Base-by-base conservation (phyloP, 2,329 filamentous ascomycete genomes). In the Epicoccum nigrum region DNA sequence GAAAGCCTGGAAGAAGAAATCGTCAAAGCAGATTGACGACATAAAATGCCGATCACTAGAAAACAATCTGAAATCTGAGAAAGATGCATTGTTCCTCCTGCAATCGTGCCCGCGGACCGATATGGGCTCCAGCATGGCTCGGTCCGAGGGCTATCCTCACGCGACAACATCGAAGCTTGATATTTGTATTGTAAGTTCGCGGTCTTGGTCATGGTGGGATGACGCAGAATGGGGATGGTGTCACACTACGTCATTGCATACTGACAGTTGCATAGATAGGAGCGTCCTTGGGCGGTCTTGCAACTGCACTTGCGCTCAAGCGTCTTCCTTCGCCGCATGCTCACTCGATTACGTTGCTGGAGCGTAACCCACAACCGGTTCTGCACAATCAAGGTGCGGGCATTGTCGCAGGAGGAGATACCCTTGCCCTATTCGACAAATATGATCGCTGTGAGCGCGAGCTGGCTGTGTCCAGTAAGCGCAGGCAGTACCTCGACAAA, bases 311-410 rank as follows among this genome's bases (percentile, higher is more conserved):
- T 28, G 63, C 67, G 16, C 62, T 72, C 21, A 65, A 60, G 41
- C 57, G 57, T 15, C 62, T 67, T 23, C 57, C 65, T 39, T 30
- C 57, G 38, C 45, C 62, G 46, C 62, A 62, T 37, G 51, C 55
- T 43, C 62, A 64, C 32, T 56, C 40, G 31, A 62, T 70, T 37
- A 69, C 65, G 1, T 59, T 72, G 16, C 63, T 71, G 44, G 67
- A 72, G 51, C 66, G 66, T 28, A 69, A 67, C 23, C 61, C 66
- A 3, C 65, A 63, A 2, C 54, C 60, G 2, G 55, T 69, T 7
- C 55, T 70, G 12, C 64, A 71, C 39, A 65, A 68, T 25, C 69
- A 71, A 50, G 67, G 67, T 27, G 68, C 69, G n/a, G 66, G 69
- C 17, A 70, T 71, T 16, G 67, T 71, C 1, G 60, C 64, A 13